Evolutionary conservation across 179 eudicot genomes (phyloP).

Genomic region (Carnegiea gigantea): DNA sequence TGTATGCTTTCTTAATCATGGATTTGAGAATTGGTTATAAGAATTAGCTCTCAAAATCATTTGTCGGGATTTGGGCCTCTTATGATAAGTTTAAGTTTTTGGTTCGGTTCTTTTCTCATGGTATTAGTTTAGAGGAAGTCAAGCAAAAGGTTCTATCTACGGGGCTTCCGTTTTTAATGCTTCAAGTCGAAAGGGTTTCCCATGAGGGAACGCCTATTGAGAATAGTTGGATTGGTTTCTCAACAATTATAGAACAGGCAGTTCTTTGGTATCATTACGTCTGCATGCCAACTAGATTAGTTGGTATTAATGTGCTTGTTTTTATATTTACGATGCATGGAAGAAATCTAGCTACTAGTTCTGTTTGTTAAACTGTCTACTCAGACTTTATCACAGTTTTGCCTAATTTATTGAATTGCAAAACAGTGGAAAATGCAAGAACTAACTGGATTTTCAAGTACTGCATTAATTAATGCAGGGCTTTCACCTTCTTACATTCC

Average conservation of each 20-base stretch:
- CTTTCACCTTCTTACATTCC: slow-evolving; percentile 11
- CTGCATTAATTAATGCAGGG: not conserved
- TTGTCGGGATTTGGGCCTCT: too few species aligned
- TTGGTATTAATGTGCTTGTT: not conserved
- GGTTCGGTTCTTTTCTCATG: too few species aligned
- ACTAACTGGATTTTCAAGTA: not conserved
- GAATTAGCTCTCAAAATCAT: not conserved
- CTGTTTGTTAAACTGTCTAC: not conserved
- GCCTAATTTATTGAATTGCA: not conserved
- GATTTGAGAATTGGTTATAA: not conserved
- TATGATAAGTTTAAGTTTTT: too few species aligned
- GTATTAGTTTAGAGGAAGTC: too few species aligned
- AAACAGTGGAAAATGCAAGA: not conserved
- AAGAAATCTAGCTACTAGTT: not conserved
- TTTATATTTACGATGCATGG: not conserved
- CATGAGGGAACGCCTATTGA: too few species aligned
- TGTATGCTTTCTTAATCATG: not conserved
- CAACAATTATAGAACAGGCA: not conserved
- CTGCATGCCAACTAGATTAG: not conserved
- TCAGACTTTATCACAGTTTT: not conserved
- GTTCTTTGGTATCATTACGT: not conserved
- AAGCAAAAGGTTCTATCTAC: too few species aligned
- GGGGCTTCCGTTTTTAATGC: too few species aligned
- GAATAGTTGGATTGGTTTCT: not conserved
- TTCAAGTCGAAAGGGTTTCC: too few species aligned